A percentile compares a stretch with the other conserved stretches of the same genome.
Conservation (phyloP, 2,329 filamentous ascomycete species). For the Pyrenophora seminiperda region DNA sequence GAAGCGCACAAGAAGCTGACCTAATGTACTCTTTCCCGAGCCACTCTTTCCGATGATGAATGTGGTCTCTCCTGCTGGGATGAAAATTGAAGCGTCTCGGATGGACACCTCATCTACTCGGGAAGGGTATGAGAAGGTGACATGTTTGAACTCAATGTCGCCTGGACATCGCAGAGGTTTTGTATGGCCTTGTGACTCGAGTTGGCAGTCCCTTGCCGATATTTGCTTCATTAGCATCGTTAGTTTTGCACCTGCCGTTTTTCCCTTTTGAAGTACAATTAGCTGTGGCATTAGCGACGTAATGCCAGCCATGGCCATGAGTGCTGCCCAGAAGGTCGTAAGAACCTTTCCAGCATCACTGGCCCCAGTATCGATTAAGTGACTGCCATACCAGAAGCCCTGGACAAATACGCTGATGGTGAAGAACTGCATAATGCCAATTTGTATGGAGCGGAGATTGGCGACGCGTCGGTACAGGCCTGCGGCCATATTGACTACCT, state of each 20-base stretch:
- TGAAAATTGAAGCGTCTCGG: constrained; percentile 66
- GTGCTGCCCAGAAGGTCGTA: constrained; percentile 82
- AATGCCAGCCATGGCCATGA: constrained; percentile 76
- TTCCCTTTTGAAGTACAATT: constrained; percentile 78
- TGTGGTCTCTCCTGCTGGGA: constrained; percentile 72
- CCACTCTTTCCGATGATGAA: constrained; percentile 88
- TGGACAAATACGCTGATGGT: constrained; percentile 80
- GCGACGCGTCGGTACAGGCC: constrained; percentile 70
- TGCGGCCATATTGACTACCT: constrained; percentile 63
- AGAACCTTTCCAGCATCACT: constrained; percentile 70
- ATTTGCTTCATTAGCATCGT: constrained; percentile 51
- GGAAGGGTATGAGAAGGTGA: constrained; percentile 82
- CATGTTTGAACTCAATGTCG: constrained; percentile 71
- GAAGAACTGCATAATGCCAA: constrained; percentile 74
- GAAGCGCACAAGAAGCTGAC: constrained; percentile 77
- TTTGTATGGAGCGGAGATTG: constrained; percentile 70
- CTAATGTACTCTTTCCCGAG: constrained; percentile 89
- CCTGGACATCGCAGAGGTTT: constrained; percentile 60
- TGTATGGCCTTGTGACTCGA: constrained; percentile 20
- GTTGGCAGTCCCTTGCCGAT: constrained; percentile 26
- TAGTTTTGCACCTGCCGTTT: constrained; percentile 71
- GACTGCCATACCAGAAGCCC: constrained; percentile 86
- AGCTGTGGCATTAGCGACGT: constrained; percentile 77
- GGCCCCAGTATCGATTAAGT: constrained; percentile 66
- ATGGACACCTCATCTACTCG: constrained; percentile 67